Conservation (phyloP, 2,329 filamentous ascomycete species). For the Hypoxylon sp. region DNA sequence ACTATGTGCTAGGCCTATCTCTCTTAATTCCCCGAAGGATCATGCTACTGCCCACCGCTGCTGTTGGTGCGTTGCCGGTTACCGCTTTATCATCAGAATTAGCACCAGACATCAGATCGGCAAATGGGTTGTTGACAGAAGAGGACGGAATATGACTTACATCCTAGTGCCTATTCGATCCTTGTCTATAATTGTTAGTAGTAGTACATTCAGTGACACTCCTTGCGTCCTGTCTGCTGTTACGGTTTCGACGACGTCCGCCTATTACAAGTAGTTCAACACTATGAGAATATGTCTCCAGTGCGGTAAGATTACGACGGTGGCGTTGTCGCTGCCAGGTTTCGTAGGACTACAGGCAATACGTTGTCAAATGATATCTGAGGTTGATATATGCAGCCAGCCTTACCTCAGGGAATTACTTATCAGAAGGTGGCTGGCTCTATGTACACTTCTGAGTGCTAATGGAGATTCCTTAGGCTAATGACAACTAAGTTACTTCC, state of each 20-base stretch:
- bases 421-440: neutral
- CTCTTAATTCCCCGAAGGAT: neutral
- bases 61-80: neutral
- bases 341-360: neutral
- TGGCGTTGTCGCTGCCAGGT: neutral
- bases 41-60: neutral
- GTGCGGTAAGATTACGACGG: slow-evolving; percentile 1
- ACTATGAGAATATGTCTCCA: neutral
- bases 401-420: neutral
- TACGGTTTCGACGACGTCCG: neutral
- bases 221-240: neutral
- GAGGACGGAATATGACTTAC: neutral
- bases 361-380: neutral
- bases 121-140: neutral
- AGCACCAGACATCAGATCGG: neutral
- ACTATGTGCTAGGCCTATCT: neutral
- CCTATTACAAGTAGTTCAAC: neutral
- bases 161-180: neutral
- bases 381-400: neutral
- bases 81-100: neutral
- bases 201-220: neutral
- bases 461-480: neutral
- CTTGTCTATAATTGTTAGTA: neutral
- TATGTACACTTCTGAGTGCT: neutral
- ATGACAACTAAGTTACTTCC: neutral